Evolutionary conservation across 176 grass and related monocot genomes (phyloP), one percentile per base, ranked within the genome.

Genomic region (Oryza officinalis): DNA sequence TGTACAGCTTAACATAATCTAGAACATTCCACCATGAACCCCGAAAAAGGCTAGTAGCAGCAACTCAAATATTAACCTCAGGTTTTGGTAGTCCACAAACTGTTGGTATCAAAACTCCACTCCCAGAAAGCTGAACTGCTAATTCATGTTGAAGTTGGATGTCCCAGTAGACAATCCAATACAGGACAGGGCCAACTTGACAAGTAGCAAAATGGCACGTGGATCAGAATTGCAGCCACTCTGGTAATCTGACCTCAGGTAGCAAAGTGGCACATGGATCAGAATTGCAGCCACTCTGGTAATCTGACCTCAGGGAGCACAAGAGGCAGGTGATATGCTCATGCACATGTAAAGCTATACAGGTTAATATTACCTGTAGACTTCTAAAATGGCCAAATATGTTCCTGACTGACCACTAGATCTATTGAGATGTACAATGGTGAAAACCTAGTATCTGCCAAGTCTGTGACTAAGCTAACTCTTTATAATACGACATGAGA

Each of bases 101-200:
- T n/a, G 14, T 22, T 60, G 30, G 67, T 25, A 71, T 60, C 31
- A 4, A 26, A 75, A 75, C 28, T 49, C 71, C 61, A 50, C 33
- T 46, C 54, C 13, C 72, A 74, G 27, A 50, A 67, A 75, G 32
- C 38, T 20, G 43, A 49, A 75, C 43, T 83, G 43, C 71, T 35
- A 22, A 83, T 46, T 49, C 40, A 83, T 37, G 61, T 74, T 37
- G 69, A 73, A 31, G 70, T 26, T 63, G 27, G 38, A 73, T 27
- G 14, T 47, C 15, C 71, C 61, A 67, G 30, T 84, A 81, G 33
- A 72, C 30, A 50, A 46, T 75, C 41, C 71, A 83, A 50, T 27
- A 37, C 41, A 75, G 33, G 27, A 74, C 40, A 74, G 2, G 37
- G 17, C 70, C 61, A 75, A 75, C 40, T 65, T 49, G 57, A 59